A percentile compares a stretch with the other conserved stretches of the same genome.
Conservation (phyloP, 2,329 filamentous ascomycete genomes). For the Colletotrichum sp. region DNA sequence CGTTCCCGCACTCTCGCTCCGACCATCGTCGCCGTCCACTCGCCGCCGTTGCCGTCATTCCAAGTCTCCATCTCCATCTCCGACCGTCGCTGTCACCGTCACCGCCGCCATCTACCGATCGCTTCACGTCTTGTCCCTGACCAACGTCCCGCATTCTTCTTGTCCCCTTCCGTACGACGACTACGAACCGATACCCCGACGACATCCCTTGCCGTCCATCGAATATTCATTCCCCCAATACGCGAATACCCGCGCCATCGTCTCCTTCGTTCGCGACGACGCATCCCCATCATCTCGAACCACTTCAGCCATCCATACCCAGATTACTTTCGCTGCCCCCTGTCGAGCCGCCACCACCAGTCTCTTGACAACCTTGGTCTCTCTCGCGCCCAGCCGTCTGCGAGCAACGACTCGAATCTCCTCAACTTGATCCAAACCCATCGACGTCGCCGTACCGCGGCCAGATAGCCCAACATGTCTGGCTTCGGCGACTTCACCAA, state of each 20-base stretch:
- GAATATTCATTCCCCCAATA: not conserved
- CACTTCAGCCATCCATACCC: not conserved
- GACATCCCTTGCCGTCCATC: not conserved
- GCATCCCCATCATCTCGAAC: not conserved
- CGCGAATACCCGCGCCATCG: not conserved
- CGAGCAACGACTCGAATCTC: not conserved
- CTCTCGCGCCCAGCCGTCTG: not conserved
- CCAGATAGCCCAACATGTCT: constrained; percentile 58
- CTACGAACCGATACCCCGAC: not conserved
- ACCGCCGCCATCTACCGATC: constrained; percentile 4
- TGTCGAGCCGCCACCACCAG: not conserved
- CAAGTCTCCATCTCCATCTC: not conserved
- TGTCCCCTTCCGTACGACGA: not conserved
- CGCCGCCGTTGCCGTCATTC: not conserved
- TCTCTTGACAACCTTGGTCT: not conserved
- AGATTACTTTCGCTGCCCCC: not conserved
- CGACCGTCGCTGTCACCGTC: not conserved
- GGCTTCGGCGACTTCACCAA: constrained; percentile 89
- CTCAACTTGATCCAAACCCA: not conserved
- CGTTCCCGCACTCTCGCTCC: constrained; percentile 20
- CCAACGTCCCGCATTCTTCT: not conserved
- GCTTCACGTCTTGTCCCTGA: not conserved
- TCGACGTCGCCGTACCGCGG: constrained; percentile 2
- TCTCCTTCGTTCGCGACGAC: not conserved
- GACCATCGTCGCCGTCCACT: not conserved